Evolutionary conservation across 805 yeast species (phyloP), one percentile per base, ranked within the genome.

Genomic region (Cyberlindnera misumaiensis): DNA sequence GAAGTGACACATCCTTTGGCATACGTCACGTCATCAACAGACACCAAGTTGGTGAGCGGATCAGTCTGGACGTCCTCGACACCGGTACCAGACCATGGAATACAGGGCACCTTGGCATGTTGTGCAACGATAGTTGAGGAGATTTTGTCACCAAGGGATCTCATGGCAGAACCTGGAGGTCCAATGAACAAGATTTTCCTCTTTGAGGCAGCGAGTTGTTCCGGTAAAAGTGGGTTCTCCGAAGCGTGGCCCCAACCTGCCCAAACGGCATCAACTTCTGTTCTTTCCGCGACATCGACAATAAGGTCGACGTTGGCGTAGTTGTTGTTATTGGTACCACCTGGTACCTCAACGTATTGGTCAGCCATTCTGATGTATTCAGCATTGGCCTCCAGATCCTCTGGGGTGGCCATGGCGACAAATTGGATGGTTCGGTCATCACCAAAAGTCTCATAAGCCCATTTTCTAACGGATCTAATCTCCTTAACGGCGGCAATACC

Each of bases 221-320:
- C 98, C 22, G 99, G 99, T 49, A 93, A 75, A 34, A 69, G 62
- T 20, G 99, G 99, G 67, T 94, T 90, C 69, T 93, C 99, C n/a
- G 96, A 86, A 22, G 99, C 99, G 61, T 94, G 98, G 55, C 99
- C 99, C 99, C 99, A 93, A 55, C 99, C 99, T 27, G 99, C 99
- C 99, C 99, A 93, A 42, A 93, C 99, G 18, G 98, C 99, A 61
- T 93, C 95, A 40, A 85, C 97, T 49, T 86, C 77, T 32, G 95
- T 83, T 68, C 97, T 83, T 68, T 93, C 98, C 28, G 99, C 99
- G 35, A 93, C 70, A 55, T 93, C 99, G 34, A 93, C 97, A 62
- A 93, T 93, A 45, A 93, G 72, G 51, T 93, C 98, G 45, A 93
- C 99, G 58, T 93, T 93, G 53, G 99, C 99, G 60, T 89, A 89